Evolutionary conservation across 495 filamentous ascomycete genomes (phyloP).

Genomic region (Penicillium ucsense): DNA sequence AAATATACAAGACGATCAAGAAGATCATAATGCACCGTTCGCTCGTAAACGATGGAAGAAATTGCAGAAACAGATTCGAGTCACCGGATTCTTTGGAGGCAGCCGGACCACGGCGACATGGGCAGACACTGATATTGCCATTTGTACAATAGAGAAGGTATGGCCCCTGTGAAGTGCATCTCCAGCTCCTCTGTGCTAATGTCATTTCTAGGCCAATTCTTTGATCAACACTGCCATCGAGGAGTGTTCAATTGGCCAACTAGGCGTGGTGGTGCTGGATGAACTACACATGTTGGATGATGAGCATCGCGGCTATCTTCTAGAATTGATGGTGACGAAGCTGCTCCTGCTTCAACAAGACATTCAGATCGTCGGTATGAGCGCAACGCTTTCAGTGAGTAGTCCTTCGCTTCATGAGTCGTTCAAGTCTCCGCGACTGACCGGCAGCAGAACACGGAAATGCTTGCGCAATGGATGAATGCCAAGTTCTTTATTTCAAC

Average conservation of each 20-base stretch:
- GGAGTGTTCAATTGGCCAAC: constrained; percentile 53
- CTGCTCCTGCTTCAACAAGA: constrained; percentile 56
- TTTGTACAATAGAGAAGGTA: constrained; percentile 82
- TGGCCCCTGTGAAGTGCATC: too few relatives aligned
- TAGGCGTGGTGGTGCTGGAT: constrained; percentile 65
- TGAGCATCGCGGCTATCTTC: constrained; percentile 66
- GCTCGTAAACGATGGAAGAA: constrained; percentile 25
- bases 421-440: background rate
- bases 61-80: constrained; percentile 38
- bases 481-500: constrained; percentile 64
- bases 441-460: constrained; percentile 48
- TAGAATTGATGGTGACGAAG: constrained; percentile 76
- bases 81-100: constrained; percentile 70
- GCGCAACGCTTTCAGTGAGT: constrained; percentile 61
- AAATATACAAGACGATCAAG: constrained; percentile 19
- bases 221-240: constrained; percentile 68
- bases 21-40: constrained; percentile 7
- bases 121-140: constrained; percentile 68
- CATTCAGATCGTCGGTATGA: constrained; percentile 76
- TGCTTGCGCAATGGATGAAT: constrained; percentile 62
- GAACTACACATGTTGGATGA: constrained; percentile 80
- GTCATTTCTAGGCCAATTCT: constrained; percentile 54
- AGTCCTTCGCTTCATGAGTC: too few relatives aligned
- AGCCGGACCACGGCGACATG: constrained; percentile 54
- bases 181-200: background rate